Conservation (phyloP, 2,329 filamentous ascomycete species). For the Monilinia fructicola region DNA sequence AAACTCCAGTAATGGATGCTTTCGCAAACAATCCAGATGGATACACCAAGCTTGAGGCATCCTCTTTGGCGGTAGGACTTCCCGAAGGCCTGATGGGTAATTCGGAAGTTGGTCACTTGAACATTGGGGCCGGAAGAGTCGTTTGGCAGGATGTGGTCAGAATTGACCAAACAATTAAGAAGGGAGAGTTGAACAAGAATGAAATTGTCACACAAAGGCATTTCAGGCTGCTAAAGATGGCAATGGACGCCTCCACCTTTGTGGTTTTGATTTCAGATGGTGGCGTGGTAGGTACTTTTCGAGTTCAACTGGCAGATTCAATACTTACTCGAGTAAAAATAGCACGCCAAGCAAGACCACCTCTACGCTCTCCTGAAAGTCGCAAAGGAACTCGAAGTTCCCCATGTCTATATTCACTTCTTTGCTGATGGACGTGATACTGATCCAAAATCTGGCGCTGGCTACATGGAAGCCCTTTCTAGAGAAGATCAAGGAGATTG, state of each 20-base stretch:
- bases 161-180: constrained; percentile 84
- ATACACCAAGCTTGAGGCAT: constrained; percentile 91
- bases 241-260: constrained; percentile 88
- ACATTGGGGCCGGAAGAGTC: constrained; percentile 95
- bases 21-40: constrained; percentile 81
- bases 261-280: constrained; percentile 91
- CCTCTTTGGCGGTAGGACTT: constrained; percentile 90
- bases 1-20: constrained; percentile 92
- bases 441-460: constrained; percentile 89
- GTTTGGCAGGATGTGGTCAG: constrained; percentile 98
- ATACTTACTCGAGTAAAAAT: constrained; percentile 27
- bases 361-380: constrained; percentile 83
- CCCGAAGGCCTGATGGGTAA: constrained; percentile 99
- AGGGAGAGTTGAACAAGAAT: constrained; percentile 43
- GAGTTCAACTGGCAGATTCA: background rate
- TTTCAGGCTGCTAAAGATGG: constrained; percentile 80
- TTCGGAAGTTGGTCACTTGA: constrained; percentile 96
- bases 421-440: constrained; percentile 98
- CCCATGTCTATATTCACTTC: constrained; percentile 97
- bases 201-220: constrained; percentile 49
- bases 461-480: constrained; percentile 89
- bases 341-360: constrained; percentile 94
- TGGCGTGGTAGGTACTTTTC: constrained; percentile 66
- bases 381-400: constrained; percentile 83
- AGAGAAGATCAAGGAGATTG: constrained; percentile 77